phyloP scores from a whole-genome alignment of 345 rosid genomes.

The Garcia nutans region DNA sequence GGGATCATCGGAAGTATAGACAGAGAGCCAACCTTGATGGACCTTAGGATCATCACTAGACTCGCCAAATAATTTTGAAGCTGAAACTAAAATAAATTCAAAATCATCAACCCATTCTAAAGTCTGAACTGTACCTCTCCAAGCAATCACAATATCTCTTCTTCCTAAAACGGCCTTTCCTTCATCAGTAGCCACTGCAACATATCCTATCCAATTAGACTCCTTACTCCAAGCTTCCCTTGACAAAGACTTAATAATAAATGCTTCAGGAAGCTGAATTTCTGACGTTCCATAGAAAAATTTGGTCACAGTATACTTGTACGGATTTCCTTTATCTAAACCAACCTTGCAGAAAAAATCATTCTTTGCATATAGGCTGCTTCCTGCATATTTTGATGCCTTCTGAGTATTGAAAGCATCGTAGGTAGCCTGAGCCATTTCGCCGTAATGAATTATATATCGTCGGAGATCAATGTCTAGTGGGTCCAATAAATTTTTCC shows the following conservation, averaged over 20 bases:
- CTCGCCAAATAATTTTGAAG: conserved; percentile 46
- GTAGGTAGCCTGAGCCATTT: conserved; percentile 79
- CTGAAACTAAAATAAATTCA: conserved; percentile 51
- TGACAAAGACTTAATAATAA: conserved; percentile 54
- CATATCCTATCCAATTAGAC: conserved; percentile 81
- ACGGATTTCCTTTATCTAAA: conserved; percentile 53
- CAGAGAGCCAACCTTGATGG: conserved; percentile 85
- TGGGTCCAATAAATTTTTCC: conserved; percentile 66
- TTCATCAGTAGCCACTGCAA: conserved; percentile 77
- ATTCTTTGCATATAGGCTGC: conserved; percentile 51
- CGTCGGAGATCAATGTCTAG: conserved; percentile 68
- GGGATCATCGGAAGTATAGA: conserved; percentile 68
- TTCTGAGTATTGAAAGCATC: conserved; percentile 62
- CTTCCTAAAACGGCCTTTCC: conserved; percentile 61
- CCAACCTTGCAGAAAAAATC: conserved; percentile 60
- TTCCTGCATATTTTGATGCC: conserved; percentile 58
- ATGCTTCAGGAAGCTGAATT: conserved; percentile 60
- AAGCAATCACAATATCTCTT: conserved; percentile 77
- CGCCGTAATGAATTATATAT: conserved; percentile 71
- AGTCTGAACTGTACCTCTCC: conserved; percentile 77
- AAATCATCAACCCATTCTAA: conserved; percentile 77
- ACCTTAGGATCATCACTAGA: conserved; percentile 35
- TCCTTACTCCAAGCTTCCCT: conserved; percentile 86
- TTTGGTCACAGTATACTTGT: conserved; percentile 62
- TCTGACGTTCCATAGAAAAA: conserved; percentile 70